Percentiles rank a stretch among this genome's conserved stretches.
Conservation (phyloP, 129 eudicot species). For the Gnaphalium uliginosum region DNA sequence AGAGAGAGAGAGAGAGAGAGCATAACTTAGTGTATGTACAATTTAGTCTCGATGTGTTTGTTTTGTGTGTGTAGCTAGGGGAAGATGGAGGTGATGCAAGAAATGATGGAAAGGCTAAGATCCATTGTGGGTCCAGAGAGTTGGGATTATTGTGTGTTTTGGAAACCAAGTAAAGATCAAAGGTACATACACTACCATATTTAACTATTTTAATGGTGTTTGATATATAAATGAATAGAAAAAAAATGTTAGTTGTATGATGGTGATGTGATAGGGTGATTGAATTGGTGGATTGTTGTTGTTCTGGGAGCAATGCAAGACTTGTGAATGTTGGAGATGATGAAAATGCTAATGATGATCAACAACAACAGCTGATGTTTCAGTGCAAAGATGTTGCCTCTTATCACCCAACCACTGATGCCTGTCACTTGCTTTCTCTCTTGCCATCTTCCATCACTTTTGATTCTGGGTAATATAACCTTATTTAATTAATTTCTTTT, state of each 20-base stretch:
- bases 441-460: conserved; percentile 68
- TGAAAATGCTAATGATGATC: conserved; percentile 24
- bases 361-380: conserved; percentile 13
- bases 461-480: conserved; percentile 59
- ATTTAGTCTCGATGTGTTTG: background rate
- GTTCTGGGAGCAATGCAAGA: conserved; percentile 61
- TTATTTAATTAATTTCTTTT: background rate
- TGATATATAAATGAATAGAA: background rate
- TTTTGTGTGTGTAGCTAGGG: background rate
- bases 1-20: too few species aligned
- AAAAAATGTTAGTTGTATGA: background rate
- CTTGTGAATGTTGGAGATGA: conserved; percentile 41
- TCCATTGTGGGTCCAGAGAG: conserved; percentile 58
- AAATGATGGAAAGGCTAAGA: conserved; percentile 61
- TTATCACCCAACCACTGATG: conserved; percentile 59
- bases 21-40: too few species aligned
- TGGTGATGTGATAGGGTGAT: conserved; percentile 43
- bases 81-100: conserved; percentile 59
- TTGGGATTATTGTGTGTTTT: conserved; percentile 87
- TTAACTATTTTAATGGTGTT: background rate
- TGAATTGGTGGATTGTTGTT: conserved; percentile 84
- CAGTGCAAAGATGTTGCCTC: conserved; percentile 69
- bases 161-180: conserved; percentile 82
- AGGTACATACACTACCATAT: conserved; percentile 39
- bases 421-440: conserved; percentile 72